Conservation (phyloP, 495 filamentous ascomycete genomes). For the Bacidia rubella region DNA sequence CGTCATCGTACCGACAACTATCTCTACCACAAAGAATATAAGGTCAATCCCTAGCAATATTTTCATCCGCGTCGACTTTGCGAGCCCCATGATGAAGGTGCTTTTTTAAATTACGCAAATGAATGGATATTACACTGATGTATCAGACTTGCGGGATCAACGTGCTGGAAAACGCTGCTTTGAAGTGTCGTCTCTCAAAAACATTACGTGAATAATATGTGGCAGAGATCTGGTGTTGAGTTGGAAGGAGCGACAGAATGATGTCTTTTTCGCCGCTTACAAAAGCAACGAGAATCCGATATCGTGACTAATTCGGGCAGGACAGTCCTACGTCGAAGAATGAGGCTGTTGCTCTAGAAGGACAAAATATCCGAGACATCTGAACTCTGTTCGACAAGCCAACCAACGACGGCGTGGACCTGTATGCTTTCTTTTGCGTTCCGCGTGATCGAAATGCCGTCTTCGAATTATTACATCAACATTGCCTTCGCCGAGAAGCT, state of each 20-base stretch:
- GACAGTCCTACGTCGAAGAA: too few species aligned
- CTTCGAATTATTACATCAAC: not conserved
- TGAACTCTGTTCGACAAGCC: not conserved
- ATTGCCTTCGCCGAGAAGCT: too few species aligned
- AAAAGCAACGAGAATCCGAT: not conserved
- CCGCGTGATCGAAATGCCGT: not conserved
- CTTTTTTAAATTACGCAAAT: not conserved
- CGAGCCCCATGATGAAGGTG: constrained; percentile 57
- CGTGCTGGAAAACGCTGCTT: not conserved
- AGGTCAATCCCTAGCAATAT: constrained; percentile 85
- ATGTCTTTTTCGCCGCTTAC: not conserved
- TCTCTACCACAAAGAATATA: constrained; percentile 78
- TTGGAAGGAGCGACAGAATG: not conserved
- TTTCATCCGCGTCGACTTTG: constrained; percentile 82
- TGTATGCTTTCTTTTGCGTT: too few species aligned
- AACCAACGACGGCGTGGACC: too few species aligned
- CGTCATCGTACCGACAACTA: constrained; percentile 63
- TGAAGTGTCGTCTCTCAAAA: not conserved
- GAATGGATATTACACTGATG: too few species aligned
- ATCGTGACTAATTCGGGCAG: too few species aligned
- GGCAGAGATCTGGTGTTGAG: not conserved
- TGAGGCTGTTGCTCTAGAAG: not conserved
- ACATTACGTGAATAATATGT: not conserved
- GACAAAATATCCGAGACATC: not conserved
- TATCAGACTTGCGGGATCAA: too few species aligned